Evolutionary conservation across 1,284 basidiomycete genomes (phyloP).

Genomic region (Laetiporus sulphureus): DNA sequence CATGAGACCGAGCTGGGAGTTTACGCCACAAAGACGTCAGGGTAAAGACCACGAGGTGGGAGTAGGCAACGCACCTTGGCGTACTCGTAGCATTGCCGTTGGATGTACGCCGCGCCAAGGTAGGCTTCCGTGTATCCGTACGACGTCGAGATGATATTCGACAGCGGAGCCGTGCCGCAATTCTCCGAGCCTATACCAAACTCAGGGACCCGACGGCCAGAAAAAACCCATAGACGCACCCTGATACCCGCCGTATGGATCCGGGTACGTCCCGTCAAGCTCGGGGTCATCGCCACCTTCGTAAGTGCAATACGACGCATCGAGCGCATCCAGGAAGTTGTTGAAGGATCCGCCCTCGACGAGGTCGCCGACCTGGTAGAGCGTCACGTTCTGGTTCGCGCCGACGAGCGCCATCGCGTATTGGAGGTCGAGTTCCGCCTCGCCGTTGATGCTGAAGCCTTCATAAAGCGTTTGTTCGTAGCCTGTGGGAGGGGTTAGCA

Average conservation of each 20-base stretch:
- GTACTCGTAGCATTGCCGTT: slow-evolving; percentile 50
- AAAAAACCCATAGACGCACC: not conserved
- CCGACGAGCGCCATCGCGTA: slow-evolving; percentile 43
- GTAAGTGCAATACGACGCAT: slow-evolving; percentile 7
- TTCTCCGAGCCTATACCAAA: slow-evolving; percentile 16
- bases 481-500: not conserved
- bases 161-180: slow-evolving; percentile 29
- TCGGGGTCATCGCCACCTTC: slow-evolving; percentile 5
- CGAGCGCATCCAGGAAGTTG: slow-evolving; percentile 8
- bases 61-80: slow-evolving; percentile 29
- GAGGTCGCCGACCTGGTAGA: slow-evolving; percentile 13
- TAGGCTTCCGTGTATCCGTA: slow-evolving; percentile 42
- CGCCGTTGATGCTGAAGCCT: slow-evolving; percentile 16
- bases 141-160: slow-evolving; percentile 52
- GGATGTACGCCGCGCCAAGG: slow-evolving; percentile 35
- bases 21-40: not conserved
- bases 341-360: slow-evolving; percentile 13
- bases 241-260: slow-evolving; percentile 11
- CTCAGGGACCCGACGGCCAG: not conserved
- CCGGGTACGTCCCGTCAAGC: slow-evolving; percentile 16
- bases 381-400: slow-evolving; percentile 33
- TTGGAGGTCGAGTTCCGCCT: slow-evolving; percentile 47
- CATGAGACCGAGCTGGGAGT: slow-evolving; percentile 30
- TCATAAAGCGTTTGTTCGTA: slow-evolving; percentile 4
- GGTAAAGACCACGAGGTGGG: slow-evolving; percentile 5